Evolutionary conservation across 2,329 filamentous ascomycete species (phyloP).

Genomic region (Dactylellina haptotyla): DNA sequence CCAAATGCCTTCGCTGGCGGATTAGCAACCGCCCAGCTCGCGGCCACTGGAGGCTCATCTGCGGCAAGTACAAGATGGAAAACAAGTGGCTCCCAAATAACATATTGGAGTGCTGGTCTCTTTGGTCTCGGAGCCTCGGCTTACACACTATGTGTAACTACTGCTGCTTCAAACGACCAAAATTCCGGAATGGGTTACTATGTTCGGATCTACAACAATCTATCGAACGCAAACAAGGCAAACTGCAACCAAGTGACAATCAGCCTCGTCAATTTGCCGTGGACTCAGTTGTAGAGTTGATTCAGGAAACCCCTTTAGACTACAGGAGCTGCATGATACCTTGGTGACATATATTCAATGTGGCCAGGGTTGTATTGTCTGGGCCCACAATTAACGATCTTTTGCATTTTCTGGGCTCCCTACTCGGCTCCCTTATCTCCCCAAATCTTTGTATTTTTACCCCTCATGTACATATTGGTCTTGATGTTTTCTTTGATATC

Average conservation of each 20-base stretch:
- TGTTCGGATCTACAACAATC: conserved; percentile 1
- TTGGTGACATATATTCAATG: too few relatives aligned
- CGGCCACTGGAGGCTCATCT: conserved; percentile 1
- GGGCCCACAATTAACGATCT: too few relatives aligned
- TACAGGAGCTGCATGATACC: background rate
- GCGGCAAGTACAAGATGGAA: background rate
- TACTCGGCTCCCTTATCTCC: background rate
- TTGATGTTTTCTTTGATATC: background rate
- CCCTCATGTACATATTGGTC: background rate
- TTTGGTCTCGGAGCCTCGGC: background rate
- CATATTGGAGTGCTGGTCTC: background rate
- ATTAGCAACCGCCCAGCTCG: background rate
- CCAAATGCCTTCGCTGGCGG: background rate
- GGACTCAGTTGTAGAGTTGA: background rate
- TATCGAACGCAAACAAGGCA: background rate
- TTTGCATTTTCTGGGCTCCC: background rate
- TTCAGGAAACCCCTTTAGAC: background rate
- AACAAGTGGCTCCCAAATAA: background rate
- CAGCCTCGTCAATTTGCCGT: background rate
- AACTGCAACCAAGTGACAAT: background rate
- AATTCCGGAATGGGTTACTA: conserved; percentile 6
- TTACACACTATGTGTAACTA: background rate
- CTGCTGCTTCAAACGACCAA: background rate
- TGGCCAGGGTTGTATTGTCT: too few relatives aligned
- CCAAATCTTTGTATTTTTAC: background rate